phyloP scores from a whole-genome alignment of 202 grass and related monocot genomes.

The Panicum virgatum region DNA sequence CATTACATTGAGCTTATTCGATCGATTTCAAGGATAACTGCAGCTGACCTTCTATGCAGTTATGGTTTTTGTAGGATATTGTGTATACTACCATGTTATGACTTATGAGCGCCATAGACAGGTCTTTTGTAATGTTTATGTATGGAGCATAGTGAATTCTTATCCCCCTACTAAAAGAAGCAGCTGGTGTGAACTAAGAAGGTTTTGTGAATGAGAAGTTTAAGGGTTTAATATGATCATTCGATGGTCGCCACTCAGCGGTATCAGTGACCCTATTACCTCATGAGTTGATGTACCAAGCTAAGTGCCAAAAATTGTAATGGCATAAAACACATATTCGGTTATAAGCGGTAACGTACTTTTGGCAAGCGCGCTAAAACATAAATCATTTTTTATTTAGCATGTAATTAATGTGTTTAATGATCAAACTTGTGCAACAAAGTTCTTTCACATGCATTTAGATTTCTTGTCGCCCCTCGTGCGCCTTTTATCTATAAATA shows the following conservation, averaged over 20 bases:
- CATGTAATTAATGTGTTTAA: constrained; percentile 29
- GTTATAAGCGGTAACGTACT: no score
- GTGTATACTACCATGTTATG: not conserved
- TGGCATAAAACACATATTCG: not conserved
- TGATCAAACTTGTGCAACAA: constrained; percentile 22
- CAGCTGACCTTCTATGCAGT: not conserved
- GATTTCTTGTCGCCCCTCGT: no score
- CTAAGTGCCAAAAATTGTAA: not conserved
- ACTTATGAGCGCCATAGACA: not conserved
- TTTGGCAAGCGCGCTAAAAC: not conserved
- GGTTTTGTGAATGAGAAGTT: not conserved
- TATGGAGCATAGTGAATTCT: not conserved
- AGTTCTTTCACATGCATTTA: constrained; percentile 22
- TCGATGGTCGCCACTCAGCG: no score
- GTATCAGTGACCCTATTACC: no score
- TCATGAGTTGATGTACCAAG: not conserved
- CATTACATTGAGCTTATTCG: constrained; percentile 12
- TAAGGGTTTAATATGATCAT: no score
- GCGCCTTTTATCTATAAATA: not conserved
- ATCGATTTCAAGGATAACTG: not conserved
- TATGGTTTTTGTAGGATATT: constrained; percentile 15
- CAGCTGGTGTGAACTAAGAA: not conserved
- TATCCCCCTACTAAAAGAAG: not conserved
- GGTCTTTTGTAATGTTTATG: not conserved
- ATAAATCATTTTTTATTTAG: constrained; percentile 8